A percentile compares a stretch with the other conserved stretches of the same genome.
phyloP scores from a whole-genome alignment of 148 eudicot species.

The Talinum fruticosum region DNA sequence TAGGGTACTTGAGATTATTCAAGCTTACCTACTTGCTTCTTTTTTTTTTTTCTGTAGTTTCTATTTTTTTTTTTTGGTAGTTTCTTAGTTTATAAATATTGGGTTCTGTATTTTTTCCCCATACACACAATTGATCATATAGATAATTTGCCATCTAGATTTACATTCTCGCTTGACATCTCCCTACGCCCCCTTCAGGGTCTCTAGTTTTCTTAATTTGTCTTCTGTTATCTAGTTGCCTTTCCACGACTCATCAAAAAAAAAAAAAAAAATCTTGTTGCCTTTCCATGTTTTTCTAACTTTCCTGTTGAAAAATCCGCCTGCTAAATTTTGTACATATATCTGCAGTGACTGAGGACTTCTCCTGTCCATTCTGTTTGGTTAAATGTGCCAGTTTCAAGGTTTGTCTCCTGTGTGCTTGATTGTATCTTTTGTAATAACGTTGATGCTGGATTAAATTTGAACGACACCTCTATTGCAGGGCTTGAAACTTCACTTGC shows the following conservation, averaged over 20 bases:
- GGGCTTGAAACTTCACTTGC: slow-evolving; percentile 78
- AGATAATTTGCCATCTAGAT: not conserved
- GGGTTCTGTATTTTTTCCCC: too few species aligned
- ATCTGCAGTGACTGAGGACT: slow-evolving; percentile 91
- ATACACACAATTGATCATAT: too few species aligned
- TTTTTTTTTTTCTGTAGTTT: too few species aligned
- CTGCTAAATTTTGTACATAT: not conserved
- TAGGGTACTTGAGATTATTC: too few species aligned
- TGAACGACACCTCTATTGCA: slow-evolving; percentile 22
- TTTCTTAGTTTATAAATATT: too few species aligned
- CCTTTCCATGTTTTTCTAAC: not conserved
- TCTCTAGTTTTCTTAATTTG: not conserved
- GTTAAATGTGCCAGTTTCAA: slow-evolving; percentile 79
- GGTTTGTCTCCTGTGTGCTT: slow-evolving; percentile 38
- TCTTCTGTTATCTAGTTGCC: not conserved
- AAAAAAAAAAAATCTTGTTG: too few species aligned
- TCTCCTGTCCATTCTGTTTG: slow-evolving; percentile 93
- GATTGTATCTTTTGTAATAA: not conserved
- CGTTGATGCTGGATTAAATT: not conserved
- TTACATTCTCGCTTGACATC: not conserved
- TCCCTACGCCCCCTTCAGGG: not conserved
- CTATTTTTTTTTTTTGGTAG: too few species aligned
- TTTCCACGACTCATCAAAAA: too few species aligned
- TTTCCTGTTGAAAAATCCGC: not conserved
- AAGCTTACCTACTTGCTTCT: too few species aligned